These are phyloP conservation scores for Kingdonia uniflora DNA, from an alignment of 164 flowering plant species.

Conservation along the genomic window DNA sequence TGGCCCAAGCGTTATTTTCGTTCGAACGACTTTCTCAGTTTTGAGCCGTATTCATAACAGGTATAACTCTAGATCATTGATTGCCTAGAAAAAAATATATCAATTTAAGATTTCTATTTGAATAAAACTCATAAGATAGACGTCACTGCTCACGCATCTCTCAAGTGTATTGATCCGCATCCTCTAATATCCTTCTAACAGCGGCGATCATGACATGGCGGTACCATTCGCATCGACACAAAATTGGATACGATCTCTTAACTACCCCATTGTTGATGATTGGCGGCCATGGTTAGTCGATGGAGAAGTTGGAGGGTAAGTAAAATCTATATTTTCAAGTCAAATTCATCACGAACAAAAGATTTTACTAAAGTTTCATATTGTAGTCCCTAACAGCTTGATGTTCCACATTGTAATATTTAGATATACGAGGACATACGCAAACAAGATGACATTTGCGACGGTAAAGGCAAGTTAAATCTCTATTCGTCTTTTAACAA, in stretches of 20 bases:
- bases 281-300: conserved; percentile 1
- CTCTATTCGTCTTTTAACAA: not conserved
- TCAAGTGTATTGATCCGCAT: no score
- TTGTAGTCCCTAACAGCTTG: not conserved
- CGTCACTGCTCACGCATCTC: no score
- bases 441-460: not conserved
- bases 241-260: conserved; percentile 18
- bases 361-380: not conserved
- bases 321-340: not conserved
- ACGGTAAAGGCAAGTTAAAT: not conserved
- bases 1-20: no score
- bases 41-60: no score
- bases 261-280: conserved; percentile 18
- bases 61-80: no score
- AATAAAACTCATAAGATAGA: no score
- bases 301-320: not conserved
- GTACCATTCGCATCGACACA: no score
- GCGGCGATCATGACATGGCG: no score
- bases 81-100: no score
- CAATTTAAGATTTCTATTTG: no score
- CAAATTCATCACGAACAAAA: not conserved
- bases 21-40: no score
- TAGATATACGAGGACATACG: conserved; percentile 2
- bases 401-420: not conserved
- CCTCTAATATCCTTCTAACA: no score